These are phyloP conservation scores for Teratosphaeria nubilosa DNA, from an alignment of 2,329 filamentous ascomycete species.

Conservation along the genomic window DNA sequence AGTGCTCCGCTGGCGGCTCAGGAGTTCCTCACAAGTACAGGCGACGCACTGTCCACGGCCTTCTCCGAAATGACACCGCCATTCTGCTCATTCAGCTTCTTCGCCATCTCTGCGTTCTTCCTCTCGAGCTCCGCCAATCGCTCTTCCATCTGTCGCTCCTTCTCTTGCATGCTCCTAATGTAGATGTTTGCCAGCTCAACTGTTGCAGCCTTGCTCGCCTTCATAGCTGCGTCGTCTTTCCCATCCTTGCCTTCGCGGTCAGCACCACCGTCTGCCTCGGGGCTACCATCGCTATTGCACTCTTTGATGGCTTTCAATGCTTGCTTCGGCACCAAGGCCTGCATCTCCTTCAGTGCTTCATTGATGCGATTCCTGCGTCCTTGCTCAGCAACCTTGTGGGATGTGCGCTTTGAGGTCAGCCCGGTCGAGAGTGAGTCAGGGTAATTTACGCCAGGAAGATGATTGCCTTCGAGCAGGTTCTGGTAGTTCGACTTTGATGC, in stretches of 20 bases:
- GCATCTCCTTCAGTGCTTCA: conserved; percentile 82
- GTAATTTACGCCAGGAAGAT: conserved; percentile 64
- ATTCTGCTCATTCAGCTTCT: conserved; percentile 10
- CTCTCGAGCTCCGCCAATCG: conserved; percentile 37
- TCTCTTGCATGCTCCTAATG: conserved; percentile 72
- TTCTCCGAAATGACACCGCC: background rate
- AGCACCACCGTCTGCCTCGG: conserved; percentile 40
- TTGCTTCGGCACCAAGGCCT: conserved; percentile 62
- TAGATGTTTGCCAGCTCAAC: conserved; percentile 97
- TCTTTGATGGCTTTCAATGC: conserved; percentile 15
- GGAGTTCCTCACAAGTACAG: background rate
- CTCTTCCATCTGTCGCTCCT: conserved; percentile 27
- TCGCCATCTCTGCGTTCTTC: conserved; percentile 22
- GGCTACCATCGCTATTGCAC: conserved; percentile 29
- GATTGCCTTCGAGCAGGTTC: conserved; percentile 88
- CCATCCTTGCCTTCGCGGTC: conserved; percentile 26
- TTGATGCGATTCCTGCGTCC: conserved; percentile 93
- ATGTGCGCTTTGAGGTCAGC: conserved; percentile 89
- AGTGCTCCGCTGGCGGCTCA: background rate
- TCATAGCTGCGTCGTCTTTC: conserved; percentile 29
- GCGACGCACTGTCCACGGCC: background rate
- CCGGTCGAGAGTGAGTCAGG: conserved; percentile 86
- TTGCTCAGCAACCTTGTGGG: conserved; percentile 96
- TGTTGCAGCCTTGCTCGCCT: conserved; percentile 85
- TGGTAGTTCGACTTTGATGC: conserved; percentile 97